Evolutionary conservation across 2,329 filamentous ascomycete species (phyloP).

Genomic region (Monilinia aucupariae): DNA sequence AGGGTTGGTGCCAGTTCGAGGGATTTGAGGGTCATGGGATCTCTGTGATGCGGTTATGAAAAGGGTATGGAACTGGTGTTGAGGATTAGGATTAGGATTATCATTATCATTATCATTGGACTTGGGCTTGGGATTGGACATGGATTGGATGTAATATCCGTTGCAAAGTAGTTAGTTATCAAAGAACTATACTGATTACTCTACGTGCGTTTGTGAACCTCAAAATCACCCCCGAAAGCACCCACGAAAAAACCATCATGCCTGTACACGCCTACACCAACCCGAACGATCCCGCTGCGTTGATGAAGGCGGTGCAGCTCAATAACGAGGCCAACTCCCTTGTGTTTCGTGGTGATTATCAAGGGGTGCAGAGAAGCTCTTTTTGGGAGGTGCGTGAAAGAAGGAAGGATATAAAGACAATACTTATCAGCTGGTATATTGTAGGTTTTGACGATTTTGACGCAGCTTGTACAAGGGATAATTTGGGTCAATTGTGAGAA

Average conservation of each 20-base stretch:
- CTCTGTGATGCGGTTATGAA: not conserved
- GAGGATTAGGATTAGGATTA: not conserved
- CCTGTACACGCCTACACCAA: too few relatives aligned
- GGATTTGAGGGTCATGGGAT: constrained; percentile 33
- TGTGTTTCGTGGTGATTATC: not conserved
- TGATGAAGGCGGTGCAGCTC: not conserved
- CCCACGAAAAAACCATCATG: too few relatives aligned
- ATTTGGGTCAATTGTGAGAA: not conserved
- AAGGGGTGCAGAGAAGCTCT: not conserved
- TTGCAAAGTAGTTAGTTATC: not conserved
- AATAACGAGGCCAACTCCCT: constrained; percentile 2
- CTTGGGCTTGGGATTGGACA: not conserved
- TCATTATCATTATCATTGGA: too few relatives aligned
- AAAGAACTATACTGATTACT: too few relatives aligned
- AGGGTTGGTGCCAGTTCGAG: constrained; percentile 39
- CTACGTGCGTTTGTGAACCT: too few relatives aligned
- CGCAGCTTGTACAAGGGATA: not conserved
- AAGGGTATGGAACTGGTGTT: not conserved
- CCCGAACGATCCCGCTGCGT: too few relatives aligned
- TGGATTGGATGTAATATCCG: not conserved
- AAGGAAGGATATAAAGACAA: not conserved
- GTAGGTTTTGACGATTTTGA: not conserved
- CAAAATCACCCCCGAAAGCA: not conserved
- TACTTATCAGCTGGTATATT: not conserved
- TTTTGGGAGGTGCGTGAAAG: not conserved